phyloP scores from a whole-genome alignment of 2,329 filamentous ascomycete genomes.

The Neurospora sp. region DNA sequence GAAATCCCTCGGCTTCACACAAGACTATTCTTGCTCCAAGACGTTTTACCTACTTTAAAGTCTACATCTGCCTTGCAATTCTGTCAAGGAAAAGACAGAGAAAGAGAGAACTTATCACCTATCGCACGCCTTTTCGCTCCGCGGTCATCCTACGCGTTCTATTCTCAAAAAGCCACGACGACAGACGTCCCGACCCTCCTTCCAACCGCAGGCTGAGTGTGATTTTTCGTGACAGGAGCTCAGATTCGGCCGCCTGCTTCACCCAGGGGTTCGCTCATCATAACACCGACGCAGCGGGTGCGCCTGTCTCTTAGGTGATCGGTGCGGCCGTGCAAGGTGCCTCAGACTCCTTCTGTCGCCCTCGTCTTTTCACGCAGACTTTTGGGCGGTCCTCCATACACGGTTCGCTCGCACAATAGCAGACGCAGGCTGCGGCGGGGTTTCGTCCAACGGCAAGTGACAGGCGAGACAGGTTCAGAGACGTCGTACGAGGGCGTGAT shows the following conservation, averaged over 20 bases:
- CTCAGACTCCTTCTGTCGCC: background rate
- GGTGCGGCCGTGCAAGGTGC: background rate
- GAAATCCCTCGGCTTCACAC: background rate
- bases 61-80: background rate
- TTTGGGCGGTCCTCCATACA: background rate
- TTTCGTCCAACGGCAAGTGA: conserved; percentile 17
- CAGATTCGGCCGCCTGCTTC: background rate
- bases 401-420: background rate
- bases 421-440: conserved; percentile 2
- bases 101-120: background rate
- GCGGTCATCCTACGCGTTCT: background rate
- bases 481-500: conserved; percentile 5
- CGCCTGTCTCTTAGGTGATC: background rate
- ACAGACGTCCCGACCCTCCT: background rate
- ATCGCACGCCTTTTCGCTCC: background rate
- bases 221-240: background rate
- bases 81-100: background rate
- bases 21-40: background rate
- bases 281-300: background rate
- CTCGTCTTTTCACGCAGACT: background rate
- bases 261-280: background rate
- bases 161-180: background rate
- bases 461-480: conserved; percentile 6
- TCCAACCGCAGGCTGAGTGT: background rate
- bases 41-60: background rate